Evolutionary conservation across 192 early-diverging fungal genomes (phyloP), one percentile per base, ranked within the genome.

Genomic region (Fimicolochytrium jonesii): DNA sequence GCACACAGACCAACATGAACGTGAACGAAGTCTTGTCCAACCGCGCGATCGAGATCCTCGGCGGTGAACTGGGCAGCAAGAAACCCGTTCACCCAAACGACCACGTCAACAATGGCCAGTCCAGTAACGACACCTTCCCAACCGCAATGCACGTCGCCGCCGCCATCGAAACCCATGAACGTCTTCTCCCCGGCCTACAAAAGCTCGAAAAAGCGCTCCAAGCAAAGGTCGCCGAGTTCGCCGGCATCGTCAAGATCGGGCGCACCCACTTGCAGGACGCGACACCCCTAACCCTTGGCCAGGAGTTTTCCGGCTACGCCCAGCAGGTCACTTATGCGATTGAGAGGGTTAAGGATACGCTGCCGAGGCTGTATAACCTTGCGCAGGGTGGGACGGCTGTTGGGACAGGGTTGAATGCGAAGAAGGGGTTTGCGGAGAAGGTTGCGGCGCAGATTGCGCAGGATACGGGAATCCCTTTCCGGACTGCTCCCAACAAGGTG

Each of bases 91-190:
- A 99, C 72, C 97, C 97, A 36, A 99, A 99, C 76, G 97, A 99
- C 78, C 94, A 97, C 56, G 95, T 97, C 69, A 99, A 99, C 85
- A 95, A 93, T 85, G 89, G 89, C 56, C 95, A 97, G 77, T 93
- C 92, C 39, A 95, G 93, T 45, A 99, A 99, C 71, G 96, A 99
- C 70, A 95, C 94, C 67, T 99, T 99, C 86, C 97, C 97, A 25
- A 97, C 95, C 28, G 94, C 95, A 61, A 99, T 99, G 97, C 95
- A 97, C 77, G 87, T 99, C 64, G 87, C 94, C n/a, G 92, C 95
- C 39, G 90, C 89, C 55, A 49, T 70, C 18, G 74, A 76, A 39
- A 63, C 97, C 60, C 81, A 88, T 78, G 73, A 88, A 26, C 81
- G 78, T 35, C 84, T 99, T 61, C 70, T 99, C 56, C 97, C 97